These are phyloP conservation scores for Hordeum pubiflorum DNA, from an alignment of 202 grass and related monocot species.

Conservation along the genomic window DNA sequence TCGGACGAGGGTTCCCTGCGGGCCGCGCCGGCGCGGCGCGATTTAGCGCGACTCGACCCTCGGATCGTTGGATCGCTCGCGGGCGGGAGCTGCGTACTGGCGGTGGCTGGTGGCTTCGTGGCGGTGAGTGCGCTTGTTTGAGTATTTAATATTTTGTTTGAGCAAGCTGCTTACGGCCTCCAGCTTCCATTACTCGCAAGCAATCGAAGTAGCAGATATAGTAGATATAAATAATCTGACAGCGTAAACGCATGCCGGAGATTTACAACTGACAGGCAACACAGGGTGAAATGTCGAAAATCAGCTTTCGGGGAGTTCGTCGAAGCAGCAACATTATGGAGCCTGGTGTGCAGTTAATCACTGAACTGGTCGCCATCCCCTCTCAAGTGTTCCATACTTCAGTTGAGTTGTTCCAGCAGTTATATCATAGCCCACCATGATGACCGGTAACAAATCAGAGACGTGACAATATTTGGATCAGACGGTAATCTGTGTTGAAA, in stretches of 20 bases:
- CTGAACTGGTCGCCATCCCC: background rate
- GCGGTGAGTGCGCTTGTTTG: background rate
- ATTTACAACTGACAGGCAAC: background rate
- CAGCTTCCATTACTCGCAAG: background rate
- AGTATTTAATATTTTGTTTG: background rate
- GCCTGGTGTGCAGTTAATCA: background rate
- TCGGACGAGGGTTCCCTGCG: background rate
- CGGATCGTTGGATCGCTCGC: constrained; percentile 16
- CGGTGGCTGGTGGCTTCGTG: background rate
- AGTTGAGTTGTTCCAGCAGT: background rate
- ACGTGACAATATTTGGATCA: background rate
- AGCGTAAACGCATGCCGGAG: background rate
- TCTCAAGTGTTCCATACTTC: background rate
- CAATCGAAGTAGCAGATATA: background rate
- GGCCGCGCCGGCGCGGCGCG: background rate
- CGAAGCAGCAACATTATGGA: background rate
- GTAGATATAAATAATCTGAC: background rate
- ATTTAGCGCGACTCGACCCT: background rate
- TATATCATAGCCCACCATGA: background rate
- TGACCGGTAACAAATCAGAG: background rate
- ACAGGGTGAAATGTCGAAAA: background rate
- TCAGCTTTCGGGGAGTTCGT: background rate
- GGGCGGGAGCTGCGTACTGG: background rate
- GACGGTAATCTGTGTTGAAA: background rate
- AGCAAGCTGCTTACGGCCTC: background rate